phyloP scores from a whole-genome alignment of 2,329 filamentous ascomycete genomes.

The Tolypocladium inflatum region DNA sequence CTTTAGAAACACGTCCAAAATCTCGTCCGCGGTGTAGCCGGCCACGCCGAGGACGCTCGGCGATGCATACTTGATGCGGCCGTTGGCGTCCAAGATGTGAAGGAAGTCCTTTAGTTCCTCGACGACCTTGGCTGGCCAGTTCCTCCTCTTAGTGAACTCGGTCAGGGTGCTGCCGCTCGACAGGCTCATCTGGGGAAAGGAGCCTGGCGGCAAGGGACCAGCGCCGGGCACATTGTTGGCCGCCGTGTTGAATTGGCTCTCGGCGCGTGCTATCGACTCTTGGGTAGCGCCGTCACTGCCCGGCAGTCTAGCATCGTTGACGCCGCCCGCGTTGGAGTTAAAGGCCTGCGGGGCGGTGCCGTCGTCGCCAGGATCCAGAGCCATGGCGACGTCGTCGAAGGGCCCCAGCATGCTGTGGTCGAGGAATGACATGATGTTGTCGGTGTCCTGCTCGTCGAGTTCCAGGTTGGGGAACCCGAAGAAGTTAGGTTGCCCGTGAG shows the following conservation, averaged over 20 bases:
- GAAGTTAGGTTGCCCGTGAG: constrained; percentile 6
- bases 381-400: constrained; percentile 32
- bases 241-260: constrained; percentile 24
- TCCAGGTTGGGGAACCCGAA: constrained; percentile 5
- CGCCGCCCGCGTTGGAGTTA: constrained; percentile 10
- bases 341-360: constrained; percentile 6
- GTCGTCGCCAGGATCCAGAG: constrained; percentile 26
- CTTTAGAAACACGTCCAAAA: constrained; percentile 66
- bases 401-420: constrained; percentile 29
- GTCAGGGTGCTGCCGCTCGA: constrained; percentile 36
- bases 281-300: constrained; percentile 14
- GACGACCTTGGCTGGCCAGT: constrained; percentile 84
- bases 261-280: constrained; percentile 18
- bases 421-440: constrained; percentile 34
- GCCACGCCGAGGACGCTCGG: constrained; percentile 66
- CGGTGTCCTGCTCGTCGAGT: constrained; percentile 16
- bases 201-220: constrained; percentile 30
- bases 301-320: constrained; percentile 7
- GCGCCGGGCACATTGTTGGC: constrained; percentile 30
- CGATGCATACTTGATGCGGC: constrained; percentile 77
- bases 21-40: constrained; percentile 61
- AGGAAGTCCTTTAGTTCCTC: constrained; percentile 85
- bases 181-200: constrained; percentile 22
- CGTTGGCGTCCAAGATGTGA: constrained; percentile 77
- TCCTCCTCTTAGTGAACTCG: constrained; percentile 50